Evolutionary conservation across 768 basidiomycete species (phyloP), one percentile per base, ranked within the genome.

Genomic region (Mycena maculata): DNA sequence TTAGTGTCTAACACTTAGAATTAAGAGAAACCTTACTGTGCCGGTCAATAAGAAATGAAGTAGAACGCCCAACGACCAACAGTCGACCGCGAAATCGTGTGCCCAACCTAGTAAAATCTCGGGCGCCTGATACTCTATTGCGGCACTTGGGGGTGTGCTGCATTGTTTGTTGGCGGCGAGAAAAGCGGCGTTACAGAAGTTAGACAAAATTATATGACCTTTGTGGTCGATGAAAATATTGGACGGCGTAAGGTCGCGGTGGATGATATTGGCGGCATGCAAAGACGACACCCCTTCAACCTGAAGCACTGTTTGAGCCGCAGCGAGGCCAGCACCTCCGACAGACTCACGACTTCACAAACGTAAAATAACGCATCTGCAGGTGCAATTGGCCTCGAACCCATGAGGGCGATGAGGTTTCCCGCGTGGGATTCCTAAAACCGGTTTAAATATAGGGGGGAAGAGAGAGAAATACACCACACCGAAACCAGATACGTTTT

Each of bases 1-100:
- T 44, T 18, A 49, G 53, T 61, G 31, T 61, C 33, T 38, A 42
- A 45, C 30, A 31, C 52, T 38, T 39, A 49, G 11, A n/a, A 27
- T 25, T 48, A 30, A 11, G 12, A 31, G 44, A 23, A 27, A 15
- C 45, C 58, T 57, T 20, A 72, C 79, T 72, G 28, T 49, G 57
- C 85, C 85, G 30, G 82, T 80, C 45, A 84, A 74, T 81, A 89
- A 82, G 67, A 82, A 86, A 65, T 82, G 84, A 41, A 89, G 60
- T 39, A 87, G 61, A 71, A 85, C 72, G 4, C 88, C 89, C 65
- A 89, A 87, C 0, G 84, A 83, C 88, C 89, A 90, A 68, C 82
- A 84, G 74, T 90, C 89, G 22, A 86, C 86, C 16, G 82, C 76
- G 25, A 72, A 77, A 67, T 87, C 84, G 57, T 86, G 83, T 18